phyloP scores from a whole-genome alignment of 768 basidiomycete species.

The Tricholoma saponaceum region DNA sequence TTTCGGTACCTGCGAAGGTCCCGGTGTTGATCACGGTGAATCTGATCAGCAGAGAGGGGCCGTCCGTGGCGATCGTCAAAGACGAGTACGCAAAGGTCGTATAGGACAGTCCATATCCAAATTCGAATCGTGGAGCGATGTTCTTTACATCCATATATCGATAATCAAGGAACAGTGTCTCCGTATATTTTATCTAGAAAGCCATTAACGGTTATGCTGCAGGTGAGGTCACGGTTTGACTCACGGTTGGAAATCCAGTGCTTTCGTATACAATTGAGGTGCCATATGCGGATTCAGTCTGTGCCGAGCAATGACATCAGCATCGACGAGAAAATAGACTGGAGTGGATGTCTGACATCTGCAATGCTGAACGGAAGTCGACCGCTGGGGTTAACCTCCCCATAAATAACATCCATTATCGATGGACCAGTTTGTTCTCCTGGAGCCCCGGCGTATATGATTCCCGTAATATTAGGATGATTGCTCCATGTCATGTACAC shows the following conservation, averaged over 20 bases:
- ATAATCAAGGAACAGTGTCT: slow-evolving; percentile 65
- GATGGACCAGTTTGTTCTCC: slow-evolving; percentile 83
- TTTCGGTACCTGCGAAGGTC: slow-evolving; percentile 44
- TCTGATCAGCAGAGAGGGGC: slow-evolving; percentile 28
- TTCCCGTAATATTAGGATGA: slow-evolving; percentile 68
- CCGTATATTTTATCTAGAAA: slow-evolving; percentile 58
- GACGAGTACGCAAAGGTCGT: slow-evolving; percentile 65
- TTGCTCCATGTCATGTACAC: slow-evolving; percentile 68
- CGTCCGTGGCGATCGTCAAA: slow-evolving; percentile 34
- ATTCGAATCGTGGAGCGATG: slow-evolving; percentile 55
- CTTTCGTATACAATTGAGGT: background rate
- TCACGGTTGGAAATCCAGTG: background rate
- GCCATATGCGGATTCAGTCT: slow-evolving; percentile 2
- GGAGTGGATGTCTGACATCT: slow-evolving; percentile 34
- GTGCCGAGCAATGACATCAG: slow-evolving; percentile 15
- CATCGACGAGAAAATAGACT: background rate
- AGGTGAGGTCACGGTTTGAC: background rate
- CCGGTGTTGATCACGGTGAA: slow-evolving; percentile 50
- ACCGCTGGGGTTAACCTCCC: slow-evolving; percentile 70
- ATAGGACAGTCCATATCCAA: slow-evolving; percentile 73
- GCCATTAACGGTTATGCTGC: slow-evolving; percentile 30
- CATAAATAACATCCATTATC: slow-evolving; percentile 78
- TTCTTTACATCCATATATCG: slow-evolving; percentile 54
- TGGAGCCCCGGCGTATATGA: slow-evolving; percentile 48
- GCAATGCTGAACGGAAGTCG: slow-evolving; percentile 74